Percentiles rank a stretch among this genome's conserved stretches.
These are phyloP conservation scores for Takashimella koratensis DNA, from an alignment of 1,284 basidiomycete species.

Conservation along the genomic window DNA sequence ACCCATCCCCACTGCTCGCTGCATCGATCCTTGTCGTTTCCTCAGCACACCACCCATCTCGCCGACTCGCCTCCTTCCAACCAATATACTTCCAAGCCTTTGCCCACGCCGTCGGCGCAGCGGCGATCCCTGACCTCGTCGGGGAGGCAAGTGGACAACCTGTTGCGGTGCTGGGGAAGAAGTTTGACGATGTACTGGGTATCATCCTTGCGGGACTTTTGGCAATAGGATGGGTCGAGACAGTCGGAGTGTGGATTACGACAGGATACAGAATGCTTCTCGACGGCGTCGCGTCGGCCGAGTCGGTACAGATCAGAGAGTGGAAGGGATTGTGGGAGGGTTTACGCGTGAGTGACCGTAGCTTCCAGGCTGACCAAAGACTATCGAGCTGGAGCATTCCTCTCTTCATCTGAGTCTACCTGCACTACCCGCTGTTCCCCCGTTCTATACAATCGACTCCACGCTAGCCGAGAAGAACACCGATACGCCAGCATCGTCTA, in stretches of 20 bases:
- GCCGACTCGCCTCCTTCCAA: slow-evolving; percentile 13
- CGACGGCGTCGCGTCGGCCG: slow-evolving; percentile 15
- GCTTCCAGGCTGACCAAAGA: slow-evolving; percentile 11
- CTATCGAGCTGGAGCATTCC: slow-evolving; percentile 23
- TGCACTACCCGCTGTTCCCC: slow-evolving; percentile 15
- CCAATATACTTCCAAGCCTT: slow-evolving; percentile 17
- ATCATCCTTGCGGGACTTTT: slow-evolving; percentile 20
- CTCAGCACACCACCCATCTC: slow-evolving; percentile 13
- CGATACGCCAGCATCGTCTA: slow-evolving; percentile 8
- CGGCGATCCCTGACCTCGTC: slow-evolving; percentile 13
- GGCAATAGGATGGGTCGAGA: slow-evolving; percentile 23
- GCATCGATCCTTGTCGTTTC: slow-evolving; percentile 20
- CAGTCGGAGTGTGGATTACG: slow-evolving; percentile 22
- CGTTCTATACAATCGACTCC: not conserved
- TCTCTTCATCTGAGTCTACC: slow-evolving; percentile 20
- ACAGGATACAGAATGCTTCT: slow-evolving; percentile 17
- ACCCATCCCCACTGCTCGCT: slow-evolving; percentile 19
- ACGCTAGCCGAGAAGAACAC: not conserved
- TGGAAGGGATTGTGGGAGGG: slow-evolving; percentile 25
- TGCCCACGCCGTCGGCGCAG: slow-evolving; percentile 12
- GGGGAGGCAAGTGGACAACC: not conserved
- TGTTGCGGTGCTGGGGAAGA: slow-evolving; percentile 7
- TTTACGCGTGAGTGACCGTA: slow-evolving; percentile 11
- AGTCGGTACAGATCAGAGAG: slow-evolving; percentile 1
- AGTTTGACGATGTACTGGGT: slow-evolving; percentile 20